Evolutionary conservation across 73 alveolate species (phyloP).

Genomic region (Paraurostyla sp.): DNA sequence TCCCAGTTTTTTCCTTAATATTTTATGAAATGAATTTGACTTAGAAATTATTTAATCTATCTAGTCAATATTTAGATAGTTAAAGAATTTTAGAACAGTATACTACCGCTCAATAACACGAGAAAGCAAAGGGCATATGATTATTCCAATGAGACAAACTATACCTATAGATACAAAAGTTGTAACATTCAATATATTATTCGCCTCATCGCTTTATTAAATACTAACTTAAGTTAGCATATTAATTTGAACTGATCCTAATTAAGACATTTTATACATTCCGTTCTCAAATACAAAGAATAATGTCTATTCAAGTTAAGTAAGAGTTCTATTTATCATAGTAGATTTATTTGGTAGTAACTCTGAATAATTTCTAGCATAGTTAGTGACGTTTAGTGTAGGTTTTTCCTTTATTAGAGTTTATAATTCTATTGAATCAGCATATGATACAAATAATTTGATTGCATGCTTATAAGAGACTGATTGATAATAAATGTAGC

Average conservation of each 20-base stretch:
- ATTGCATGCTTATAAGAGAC: conserved; percentile 1
- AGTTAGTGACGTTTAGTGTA: neutral
- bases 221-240: neutral
- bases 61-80: neutral
- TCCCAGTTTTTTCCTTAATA: neutral
- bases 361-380: neutral
- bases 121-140: neutral
- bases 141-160: neutral
- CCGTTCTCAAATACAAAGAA: conserved; percentile 31
- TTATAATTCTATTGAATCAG: neutral
- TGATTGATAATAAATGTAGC: neutral
- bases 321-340: neutral
- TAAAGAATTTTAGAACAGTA: neutral
- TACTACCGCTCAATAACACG: neutral
- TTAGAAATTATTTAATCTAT: neutral
- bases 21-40: neutral
- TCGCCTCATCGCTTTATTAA: neutral
- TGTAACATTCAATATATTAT: neutral
- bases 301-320: neutral
- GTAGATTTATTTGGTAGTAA: neutral
- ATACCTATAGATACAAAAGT: neutral
- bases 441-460: neutral
- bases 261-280: neutral
- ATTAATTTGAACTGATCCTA: neutral
- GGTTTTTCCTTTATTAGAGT: neutral